These are phyloP conservation scores for Fusarium temperatum DNA, from an alignment of 2,329 filamentous ascomycete genomes.

Conservation along the genomic window DNA sequence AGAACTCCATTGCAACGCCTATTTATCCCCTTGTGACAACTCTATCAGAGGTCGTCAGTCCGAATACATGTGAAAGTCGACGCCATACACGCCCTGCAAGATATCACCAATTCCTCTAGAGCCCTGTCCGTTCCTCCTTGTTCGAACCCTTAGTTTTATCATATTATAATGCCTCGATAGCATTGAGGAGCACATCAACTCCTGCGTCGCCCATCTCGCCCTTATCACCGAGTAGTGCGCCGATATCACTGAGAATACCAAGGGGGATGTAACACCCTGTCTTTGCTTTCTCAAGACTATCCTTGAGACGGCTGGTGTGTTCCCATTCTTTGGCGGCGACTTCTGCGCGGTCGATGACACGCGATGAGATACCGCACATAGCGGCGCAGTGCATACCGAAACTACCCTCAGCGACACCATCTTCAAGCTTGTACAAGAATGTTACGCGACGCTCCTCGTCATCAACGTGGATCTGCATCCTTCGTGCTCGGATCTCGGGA, in stretches of 20 bases:
- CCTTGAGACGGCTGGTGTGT: slow-evolving; percentile 89
- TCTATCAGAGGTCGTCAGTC: slow-evolving; percentile 21
- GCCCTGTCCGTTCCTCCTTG: background rate
- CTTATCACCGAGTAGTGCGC: slow-evolving; percentile 74
- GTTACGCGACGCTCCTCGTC: slow-evolving; percentile 86
- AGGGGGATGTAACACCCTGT: slow-evolving; percentile 84
- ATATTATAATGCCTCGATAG: slow-evolving; percentile 65
- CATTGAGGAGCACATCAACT: slow-evolving; percentile 67
- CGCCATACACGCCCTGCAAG: slow-evolving; percentile 22
- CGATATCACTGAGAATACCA: slow-evolving; percentile 87
- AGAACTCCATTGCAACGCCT: slow-evolving; percentile 26
- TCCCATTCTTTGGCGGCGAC: slow-evolving; percentile 92
- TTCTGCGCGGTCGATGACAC: slow-evolving; percentile 87
- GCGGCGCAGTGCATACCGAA: slow-evolving; percentile 99
- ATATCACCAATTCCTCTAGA: slow-evolving; percentile 4
- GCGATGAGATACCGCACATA: slow-evolving; percentile 92
- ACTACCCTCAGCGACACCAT: slow-evolving; percentile 92
- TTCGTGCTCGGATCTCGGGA: slow-evolving; percentile 83
- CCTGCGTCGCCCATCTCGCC: slow-evolving; percentile 60
- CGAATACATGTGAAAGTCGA: slow-evolving; percentile 16
- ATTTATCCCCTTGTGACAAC: slow-evolving; percentile 22
- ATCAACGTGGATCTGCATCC: slow-evolving; percentile 96
- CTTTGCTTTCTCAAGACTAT: slow-evolving; percentile 83
- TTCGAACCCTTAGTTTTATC: background rate
- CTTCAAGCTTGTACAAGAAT: slow-evolving; percentile 93